phyloP scores from a whole-genome alignment of 176 grass and related monocot genomes.

The Hordeum vulgare region DNA sequence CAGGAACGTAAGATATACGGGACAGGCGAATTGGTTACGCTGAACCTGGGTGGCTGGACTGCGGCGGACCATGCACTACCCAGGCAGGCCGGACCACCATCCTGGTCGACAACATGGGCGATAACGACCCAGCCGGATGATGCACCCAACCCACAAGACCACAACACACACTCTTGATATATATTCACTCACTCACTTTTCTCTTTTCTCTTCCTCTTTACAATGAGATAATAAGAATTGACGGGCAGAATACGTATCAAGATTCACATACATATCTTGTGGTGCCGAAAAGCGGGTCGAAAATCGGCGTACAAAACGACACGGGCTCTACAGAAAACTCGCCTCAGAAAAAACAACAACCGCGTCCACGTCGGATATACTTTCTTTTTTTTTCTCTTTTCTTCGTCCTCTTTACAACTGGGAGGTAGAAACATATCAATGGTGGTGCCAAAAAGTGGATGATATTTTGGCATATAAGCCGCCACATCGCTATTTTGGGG shows the following conservation, averaged over 20 bases:
- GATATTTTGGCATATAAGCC: not conserved
- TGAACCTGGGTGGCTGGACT: not conserved
- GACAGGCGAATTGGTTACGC: too few relatives aligned
- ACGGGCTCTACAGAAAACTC: not conserved
- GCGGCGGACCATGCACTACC: not conserved
- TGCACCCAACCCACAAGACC: not conserved
- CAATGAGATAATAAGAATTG: not conserved
- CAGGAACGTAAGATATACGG: too few relatives aligned
- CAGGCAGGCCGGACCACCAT: not conserved
- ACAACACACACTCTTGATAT: not conserved
- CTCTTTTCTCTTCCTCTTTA: not conserved
- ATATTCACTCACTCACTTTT: not conserved
- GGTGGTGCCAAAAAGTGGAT: not conserved
- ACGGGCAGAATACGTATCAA: not conserved
- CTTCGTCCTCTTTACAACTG: not conserved
- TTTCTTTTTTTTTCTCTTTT: not conserved
- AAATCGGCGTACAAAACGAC: not conserved
- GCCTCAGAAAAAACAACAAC: not conserved
- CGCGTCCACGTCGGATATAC: not conserved
- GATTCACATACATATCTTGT: constrained; percentile 2
- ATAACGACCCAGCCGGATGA: not conserved
- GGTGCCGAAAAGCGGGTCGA: not conserved
- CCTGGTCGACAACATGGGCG: not conserved
- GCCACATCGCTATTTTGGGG: too few relatives aligned
- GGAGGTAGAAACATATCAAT: not conserved